Evolutionary conservation across 164 flowering plant species (phyloP).

Genomic region (Berberis thunbergii): DNA sequence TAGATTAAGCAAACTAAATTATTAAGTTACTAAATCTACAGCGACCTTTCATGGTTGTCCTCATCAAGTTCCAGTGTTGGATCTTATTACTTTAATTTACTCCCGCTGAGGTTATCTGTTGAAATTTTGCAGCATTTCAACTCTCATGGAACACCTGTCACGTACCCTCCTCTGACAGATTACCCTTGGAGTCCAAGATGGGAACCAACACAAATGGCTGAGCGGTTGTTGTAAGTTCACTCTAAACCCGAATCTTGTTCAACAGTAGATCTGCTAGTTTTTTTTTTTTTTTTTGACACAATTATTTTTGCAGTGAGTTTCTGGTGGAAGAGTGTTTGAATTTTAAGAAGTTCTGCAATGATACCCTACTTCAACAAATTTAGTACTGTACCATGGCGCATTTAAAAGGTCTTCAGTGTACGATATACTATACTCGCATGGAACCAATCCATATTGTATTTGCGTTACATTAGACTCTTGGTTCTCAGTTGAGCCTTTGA

Average conservation of each 20-base stretch:
- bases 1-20: too few species aligned
- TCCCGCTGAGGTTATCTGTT: neutral
- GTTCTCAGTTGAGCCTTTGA: too few species aligned
- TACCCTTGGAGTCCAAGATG: constrained; percentile 99
- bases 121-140: constrained; percentile 52
- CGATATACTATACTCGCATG: neutral
- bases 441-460: too few species aligned
- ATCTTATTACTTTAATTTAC: neutral
- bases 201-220: constrained; percentile 74
- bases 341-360: constrained; percentile 83
- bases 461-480: too few species aligned
- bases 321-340: constrained; percentile 64
- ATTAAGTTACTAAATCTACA: neutral
- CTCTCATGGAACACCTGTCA: constrained; percentile 49
- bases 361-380: constrained; percentile 31
- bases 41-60: neutral
- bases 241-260: neutral
- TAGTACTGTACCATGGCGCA: constrained; percentile 8
- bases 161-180: constrained; percentile 41
- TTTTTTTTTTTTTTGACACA: neutral
- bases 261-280: neutral
- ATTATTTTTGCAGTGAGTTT: constrained; percentile 53
- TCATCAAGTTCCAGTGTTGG: neutral
- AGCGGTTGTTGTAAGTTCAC: constrained; percentile 60
- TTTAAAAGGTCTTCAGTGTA: neutral